Evolutionary conservation across 352 stramenopile genomes (phyloP), one percentile per base, ranked within the genome.

Genomic region (Globisporangium alternatum): DNA sequence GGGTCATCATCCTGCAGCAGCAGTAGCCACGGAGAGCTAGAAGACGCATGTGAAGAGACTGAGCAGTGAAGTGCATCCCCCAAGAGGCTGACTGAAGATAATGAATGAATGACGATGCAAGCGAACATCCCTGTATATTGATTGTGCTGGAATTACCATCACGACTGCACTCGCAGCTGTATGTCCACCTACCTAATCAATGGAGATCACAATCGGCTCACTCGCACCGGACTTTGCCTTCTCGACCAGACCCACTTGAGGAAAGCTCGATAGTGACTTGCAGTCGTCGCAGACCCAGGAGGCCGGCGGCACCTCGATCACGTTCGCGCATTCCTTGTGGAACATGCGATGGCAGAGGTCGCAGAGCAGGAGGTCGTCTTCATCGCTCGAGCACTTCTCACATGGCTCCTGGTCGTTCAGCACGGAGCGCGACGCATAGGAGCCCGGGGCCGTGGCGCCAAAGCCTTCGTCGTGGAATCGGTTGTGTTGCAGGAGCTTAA

Each of bases 281-380:
- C 85, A 94, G 10, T 77, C 74, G 58, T 69, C 71, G 67, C 85
- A 94, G 58, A 94, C 82, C 85, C 85, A 94, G 8, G 81, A 92
- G 12, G 85, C 83, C 4, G 83, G 81, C 41, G 85, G 85, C 19
- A 94, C 65, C 69, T 90, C 81, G 13, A 83, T 67, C 76, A 92
- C 88, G 67, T 88, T 86, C 65, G 89, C 81, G 60, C 85, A 94
- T 64, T 89, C 80, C 65, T 82, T 89, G 75, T 94, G 85, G 65
- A 92, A 94, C 79, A 90, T 81, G 58, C 85, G 77, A 70, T 91
- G 84, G 66, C 85, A 94, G 69, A 89, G 80, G 74, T 94, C 85
- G 56, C 85, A 94, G 22, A 94, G 69, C 41, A 94, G 72, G 63
- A 90, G 66, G 53, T 91, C 57, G 49, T 90, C 80, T 43, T 89